These are phyloP conservation scores for Thelonectria discophora DNA, from an alignment of 2,329 filamentous ascomycete species.

Conservation along the genomic window DNA sequence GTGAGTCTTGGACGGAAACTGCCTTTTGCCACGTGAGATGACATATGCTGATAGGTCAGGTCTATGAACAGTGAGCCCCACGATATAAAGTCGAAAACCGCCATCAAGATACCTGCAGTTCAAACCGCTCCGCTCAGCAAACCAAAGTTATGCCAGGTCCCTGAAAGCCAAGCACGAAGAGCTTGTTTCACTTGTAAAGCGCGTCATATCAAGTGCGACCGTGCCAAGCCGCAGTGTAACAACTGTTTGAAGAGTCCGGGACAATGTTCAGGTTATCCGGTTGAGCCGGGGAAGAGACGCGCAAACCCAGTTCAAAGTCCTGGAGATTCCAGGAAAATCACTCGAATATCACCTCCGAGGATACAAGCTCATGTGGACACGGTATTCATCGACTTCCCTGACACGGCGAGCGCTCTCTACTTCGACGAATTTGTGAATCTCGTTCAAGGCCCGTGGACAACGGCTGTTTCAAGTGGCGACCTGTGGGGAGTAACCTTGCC, in stretches of 20 bases:
- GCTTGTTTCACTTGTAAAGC: conserved; percentile 40
- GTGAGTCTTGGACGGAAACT: neutral
- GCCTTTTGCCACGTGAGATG: neutral
- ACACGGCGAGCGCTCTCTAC: conserved; percentile 33
- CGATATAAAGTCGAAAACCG: no score
- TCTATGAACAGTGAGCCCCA: no score
- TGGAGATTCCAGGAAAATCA: conserved; percentile 38
- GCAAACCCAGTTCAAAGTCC: conserved; percentile 24
- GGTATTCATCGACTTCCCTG: conserved; percentile 23
- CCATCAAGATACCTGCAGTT: no score
- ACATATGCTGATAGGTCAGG: neutral
- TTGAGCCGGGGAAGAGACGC: conserved; percentile 6
- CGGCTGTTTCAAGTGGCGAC: conserved; percentile 35
- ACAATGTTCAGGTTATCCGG: conserved; percentile 31
- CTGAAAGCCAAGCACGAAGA: conserved; percentile 12
- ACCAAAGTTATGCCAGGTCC: no score
- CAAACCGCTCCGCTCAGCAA: neutral
- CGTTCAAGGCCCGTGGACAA: conserved; percentile 42
- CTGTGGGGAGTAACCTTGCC: conserved; percentile 45
- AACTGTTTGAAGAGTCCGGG: conserved; percentile 31
- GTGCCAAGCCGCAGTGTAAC: conserved; percentile 26
- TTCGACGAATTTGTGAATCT: conserved; percentile 46
- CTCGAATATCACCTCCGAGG: neutral
- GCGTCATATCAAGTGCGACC: conserved; percentile 39
- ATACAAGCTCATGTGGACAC: conserved; percentile 25